Conservation (phyloP, 164 flowering plant species). For the Dillenia suffruticosa region DNA sequence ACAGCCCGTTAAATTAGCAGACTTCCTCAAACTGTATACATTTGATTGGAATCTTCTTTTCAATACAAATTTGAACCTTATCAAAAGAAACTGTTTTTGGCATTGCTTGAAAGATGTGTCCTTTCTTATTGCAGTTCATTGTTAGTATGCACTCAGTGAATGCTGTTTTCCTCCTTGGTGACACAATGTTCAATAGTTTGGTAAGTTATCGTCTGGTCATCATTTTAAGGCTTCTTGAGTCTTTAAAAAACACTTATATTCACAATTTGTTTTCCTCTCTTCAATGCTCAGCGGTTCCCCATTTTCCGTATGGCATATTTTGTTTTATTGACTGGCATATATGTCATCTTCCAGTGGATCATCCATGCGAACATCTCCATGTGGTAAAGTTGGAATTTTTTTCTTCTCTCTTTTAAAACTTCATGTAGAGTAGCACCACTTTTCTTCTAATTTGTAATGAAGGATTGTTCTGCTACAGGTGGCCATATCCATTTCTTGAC, state of each 20-base stretch:
- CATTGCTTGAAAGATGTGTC: too few relatives aligned
- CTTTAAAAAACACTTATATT: too few relatives aligned
- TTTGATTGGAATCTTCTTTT: too few relatives aligned
- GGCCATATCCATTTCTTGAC: slow-evolving; percentile 45
- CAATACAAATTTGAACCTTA: too few relatives aligned
- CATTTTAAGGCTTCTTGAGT: too few relatives aligned
- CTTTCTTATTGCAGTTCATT: slow-evolving; percentile 28
- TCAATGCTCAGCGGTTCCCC: slow-evolving; percentile 34
- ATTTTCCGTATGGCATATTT: slow-evolving; percentile 46
- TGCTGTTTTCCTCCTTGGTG: slow-evolving; percentile 50
- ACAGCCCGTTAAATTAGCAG: too few relatives aligned
- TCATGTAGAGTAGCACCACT: too few relatives aligned
- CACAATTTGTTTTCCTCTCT: too few relatives aligned
- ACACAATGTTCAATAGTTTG: slow-evolving; percentile 42
- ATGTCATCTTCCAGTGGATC: slow-evolving; percentile 50
- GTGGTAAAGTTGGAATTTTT: slow-evolving; percentile 22
- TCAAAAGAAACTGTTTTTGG: too few relatives aligned
- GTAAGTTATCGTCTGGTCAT: slow-evolving; percentile 21
- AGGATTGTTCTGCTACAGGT: slow-evolving; percentile 26
- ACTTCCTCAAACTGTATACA: too few relatives aligned
- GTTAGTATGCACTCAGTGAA: slow-evolving; percentile 52
- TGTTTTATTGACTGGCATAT: slow-evolving; percentile 36
- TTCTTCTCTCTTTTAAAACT: too few relatives aligned
- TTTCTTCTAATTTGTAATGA: too few relatives aligned
- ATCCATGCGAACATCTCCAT: slow-evolving; percentile 35